These are phyloP conservation scores for Plasmodium gaboni DNA, from an alignment of 169 alveolate genomes.

Conservation along the genomic window DNA sequence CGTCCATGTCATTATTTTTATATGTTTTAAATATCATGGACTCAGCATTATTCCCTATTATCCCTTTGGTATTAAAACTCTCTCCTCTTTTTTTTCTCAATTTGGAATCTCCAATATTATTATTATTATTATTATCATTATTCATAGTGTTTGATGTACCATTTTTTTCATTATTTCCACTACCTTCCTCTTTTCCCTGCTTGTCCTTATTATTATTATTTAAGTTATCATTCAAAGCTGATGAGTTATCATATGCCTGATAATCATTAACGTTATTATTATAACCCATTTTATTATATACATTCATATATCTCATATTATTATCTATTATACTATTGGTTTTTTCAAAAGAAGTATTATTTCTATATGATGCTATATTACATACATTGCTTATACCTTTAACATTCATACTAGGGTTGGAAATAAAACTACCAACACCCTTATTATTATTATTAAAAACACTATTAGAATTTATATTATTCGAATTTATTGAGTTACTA, in stretches of 20 bases:
- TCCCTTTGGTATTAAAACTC: slow-evolving; percentile 6
- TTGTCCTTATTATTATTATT: slow-evolving; percentile 23
- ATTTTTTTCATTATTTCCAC: neutral
- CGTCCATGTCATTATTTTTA: slow-evolving; percentile 6
- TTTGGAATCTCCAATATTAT: neutral
- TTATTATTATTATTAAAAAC: neutral
- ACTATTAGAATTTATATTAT: neutral
- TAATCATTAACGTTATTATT: slow-evolving; percentile 22
- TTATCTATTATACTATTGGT: slow-evolving; percentile 14
- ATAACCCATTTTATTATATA: slow-evolving; percentile 41
- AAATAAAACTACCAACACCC: neutral
- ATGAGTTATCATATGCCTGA: slow-evolving; percentile 21
- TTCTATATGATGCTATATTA: slow-evolving; percentile 8
- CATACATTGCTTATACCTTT: slow-evolving; percentile 22
- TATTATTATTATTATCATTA: neutral
- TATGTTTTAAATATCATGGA: slow-evolving; percentile 19
- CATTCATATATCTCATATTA: slow-evolving; percentile 30
- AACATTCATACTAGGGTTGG: neutral
- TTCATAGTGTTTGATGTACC: neutral
- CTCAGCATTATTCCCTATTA: slow-evolving; percentile 16
- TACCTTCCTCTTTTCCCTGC: slow-evolving; percentile 3
- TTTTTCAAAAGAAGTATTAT: slow-evolving; percentile 21
- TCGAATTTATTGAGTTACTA: neutral
- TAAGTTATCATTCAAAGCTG: neutral
- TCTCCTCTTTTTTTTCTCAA: slow-evolving; percentile 3